Percentiles rank a stretch among this genome's conserved stretches.
These are phyloP conservation scores for Aspergillus quadrilineatus DNA, from an alignment of 2,329 filamentous ascomycete genomes.

Conservation along the genomic window DNA sequence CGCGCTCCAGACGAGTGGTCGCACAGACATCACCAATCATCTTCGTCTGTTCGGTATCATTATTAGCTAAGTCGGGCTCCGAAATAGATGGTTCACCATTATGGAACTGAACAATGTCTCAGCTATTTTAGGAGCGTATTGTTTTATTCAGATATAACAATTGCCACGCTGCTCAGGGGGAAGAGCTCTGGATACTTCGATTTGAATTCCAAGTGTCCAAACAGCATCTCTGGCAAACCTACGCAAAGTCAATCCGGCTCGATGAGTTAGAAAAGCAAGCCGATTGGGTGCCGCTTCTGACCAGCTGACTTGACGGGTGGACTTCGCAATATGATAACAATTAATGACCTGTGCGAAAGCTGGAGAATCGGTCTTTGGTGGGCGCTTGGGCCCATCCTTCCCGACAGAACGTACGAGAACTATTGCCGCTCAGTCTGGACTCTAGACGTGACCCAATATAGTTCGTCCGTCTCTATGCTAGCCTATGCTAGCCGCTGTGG, in stretches of 20 bases:
- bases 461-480: background rate
- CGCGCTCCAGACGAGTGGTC: background rate
- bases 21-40: constrained; percentile 1
- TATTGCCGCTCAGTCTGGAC: background rate
- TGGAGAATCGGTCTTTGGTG: background rate
- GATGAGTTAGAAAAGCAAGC: background rate
- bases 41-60: background rate
- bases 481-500: background rate
- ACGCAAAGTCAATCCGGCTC: background rate
- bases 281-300: background rate
- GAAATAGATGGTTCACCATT: background rate
- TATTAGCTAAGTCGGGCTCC: background rate
- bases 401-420: background rate
- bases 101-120: background rate
- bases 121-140: background rate
- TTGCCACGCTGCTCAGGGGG: background rate
- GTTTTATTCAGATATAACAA: background rate
- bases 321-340: background rate
- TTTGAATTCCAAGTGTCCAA: background rate
- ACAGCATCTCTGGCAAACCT: too few species aligned
- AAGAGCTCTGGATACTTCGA: background rate
- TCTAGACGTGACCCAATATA: background rate
- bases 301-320: background rate
- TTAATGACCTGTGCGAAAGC: background rate
- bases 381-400: background rate